Conservation (phyloP, 1,139 yeast genomes). For the Magnusiomyces suaveolens region DNA sequence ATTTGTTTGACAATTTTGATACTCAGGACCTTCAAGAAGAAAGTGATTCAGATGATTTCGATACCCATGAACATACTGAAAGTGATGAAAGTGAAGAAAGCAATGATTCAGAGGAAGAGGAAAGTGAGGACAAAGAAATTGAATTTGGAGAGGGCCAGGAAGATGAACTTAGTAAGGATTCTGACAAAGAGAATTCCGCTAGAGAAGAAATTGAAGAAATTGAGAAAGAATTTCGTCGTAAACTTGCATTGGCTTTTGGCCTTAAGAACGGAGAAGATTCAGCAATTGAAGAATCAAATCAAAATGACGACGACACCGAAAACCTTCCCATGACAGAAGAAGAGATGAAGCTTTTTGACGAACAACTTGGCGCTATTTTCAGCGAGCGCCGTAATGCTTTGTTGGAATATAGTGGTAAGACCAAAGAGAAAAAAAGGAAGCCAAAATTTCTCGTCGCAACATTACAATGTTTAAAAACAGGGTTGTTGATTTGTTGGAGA, state of each 20-base stretch:
- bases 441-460: slow-evolving; percentile 64
- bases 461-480: slow-evolving; percentile 73
- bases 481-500: slow-evolving; percentile 64
- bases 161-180: too few species aligned
- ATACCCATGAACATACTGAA: slow-evolving; percentile 22
- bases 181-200: slow-evolving; percentile 16
- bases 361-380: slow-evolving; percentile 72
- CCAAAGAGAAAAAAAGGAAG: slow-evolving; percentile 46
- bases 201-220: slow-evolving; percentile 6
- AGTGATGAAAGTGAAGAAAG: slow-evolving; percentile 31
- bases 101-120: too few species aligned
- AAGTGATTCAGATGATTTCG: slow-evolving; percentile 31
- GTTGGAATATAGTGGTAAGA: slow-evolving; percentile 16
- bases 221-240: slow-evolving; percentile 18
- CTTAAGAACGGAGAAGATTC: slow-evolving; percentile 27
- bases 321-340: slow-evolving; percentile 92
- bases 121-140: slow-evolving; percentile 29
- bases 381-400: slow-evolving; percentile 42
- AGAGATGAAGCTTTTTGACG: slow-evolving; percentile 93
- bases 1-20: slow-evolving; percentile 56
- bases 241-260: slow-evolving; percentile 68
- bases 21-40: slow-evolving; percentile 34
- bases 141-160: slow-evolving; percentile 32
- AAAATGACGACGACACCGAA: slow-evolving; percentile 44
- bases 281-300: slow-evolving; percentile 10